Conservation (phyloP, 495 filamentous ascomycete species). For the Letharia columbiana region DNA sequence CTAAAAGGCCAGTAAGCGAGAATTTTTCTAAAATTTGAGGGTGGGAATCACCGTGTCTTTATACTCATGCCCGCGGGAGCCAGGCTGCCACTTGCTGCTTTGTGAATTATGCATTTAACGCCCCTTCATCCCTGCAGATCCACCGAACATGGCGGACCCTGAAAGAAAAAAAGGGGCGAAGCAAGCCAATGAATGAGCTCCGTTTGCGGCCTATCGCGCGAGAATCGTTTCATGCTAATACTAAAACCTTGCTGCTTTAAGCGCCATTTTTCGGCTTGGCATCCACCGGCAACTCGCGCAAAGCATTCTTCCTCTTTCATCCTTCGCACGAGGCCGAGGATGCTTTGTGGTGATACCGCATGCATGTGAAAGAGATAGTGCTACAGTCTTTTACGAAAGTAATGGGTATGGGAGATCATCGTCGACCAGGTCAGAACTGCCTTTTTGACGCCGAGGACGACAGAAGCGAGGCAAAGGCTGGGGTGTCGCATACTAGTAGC, state of each 20-base stretch:
- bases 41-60: constrained; percentile 5
- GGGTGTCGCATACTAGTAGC: background rate
- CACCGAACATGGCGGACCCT: constrained; percentile 4
- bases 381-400: background rate
- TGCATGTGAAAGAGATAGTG: background rate
- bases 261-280: constrained; percentile 3
- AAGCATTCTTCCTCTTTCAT: background rate
- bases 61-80: constrained; percentile 4
- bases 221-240: constrained; percentile 9
- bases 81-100: constrained; percentile 16
- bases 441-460: background rate
- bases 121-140: constrained; percentile 1
- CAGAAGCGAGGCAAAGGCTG: background rate
- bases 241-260: constrained; percentile 16
- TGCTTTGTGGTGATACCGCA: background rate
- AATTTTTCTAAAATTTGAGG: constrained; percentile 12
- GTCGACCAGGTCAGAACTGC: background rate
- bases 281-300: background rate
- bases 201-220: constrained; percentile 13
- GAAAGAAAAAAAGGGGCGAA: constrained; percentile 9
- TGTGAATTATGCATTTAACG: background rate
- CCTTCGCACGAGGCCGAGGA: background rate
- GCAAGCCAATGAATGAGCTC: constrained; percentile 1
- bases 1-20: constrained; percentile 14
- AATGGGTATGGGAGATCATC: background rate